Percentiles rank a stretch among this genome's conserved stretches.
phyloP scores from a whole-genome alignment of 352 stramenopile genomes.

The Pythium phragmiticola region DNA sequence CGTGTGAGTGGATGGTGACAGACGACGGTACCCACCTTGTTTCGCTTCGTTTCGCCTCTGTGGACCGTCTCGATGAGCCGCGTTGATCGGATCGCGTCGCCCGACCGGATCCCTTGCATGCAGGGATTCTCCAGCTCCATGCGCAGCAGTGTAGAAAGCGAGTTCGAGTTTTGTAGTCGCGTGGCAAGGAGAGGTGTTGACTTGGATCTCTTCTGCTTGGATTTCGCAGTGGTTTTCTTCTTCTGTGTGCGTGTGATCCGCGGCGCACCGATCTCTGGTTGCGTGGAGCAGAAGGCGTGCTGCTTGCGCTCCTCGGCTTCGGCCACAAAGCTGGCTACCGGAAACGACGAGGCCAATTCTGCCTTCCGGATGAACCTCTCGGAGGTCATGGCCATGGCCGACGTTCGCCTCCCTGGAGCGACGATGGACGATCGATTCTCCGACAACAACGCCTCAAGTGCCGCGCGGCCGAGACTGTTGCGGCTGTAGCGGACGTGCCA shows the following conservation, averaged over 20 bases:
- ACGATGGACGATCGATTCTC: slow-evolving; percentile 1
- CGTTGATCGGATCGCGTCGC: slow-evolving; percentile 27
- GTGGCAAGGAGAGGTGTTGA: slow-evolving; percentile 13
- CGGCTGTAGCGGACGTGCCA: slow-evolving; percentile 44
- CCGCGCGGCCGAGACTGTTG: slow-evolving; percentile 29
- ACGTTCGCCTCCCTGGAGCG: neutral
- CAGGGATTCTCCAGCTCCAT: slow-evolving; percentile 17
- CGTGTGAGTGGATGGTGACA: neutral
- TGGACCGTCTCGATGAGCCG: slow-evolving; percentile 46
- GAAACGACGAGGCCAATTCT: neutral
- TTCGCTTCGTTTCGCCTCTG: slow-evolving; percentile 53
- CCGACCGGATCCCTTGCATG: neutral
- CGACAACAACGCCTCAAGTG: slow-evolving; percentile 25
- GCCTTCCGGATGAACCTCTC: neutral
- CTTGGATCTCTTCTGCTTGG: slow-evolving; percentile 4
- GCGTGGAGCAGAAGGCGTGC: neutral
- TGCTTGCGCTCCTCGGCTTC: slow-evolving; percentile 39
- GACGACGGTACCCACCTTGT: slow-evolving; percentile 37
- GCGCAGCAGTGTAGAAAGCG: slow-evolving; percentile 24
- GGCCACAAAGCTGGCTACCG: slow-evolving; percentile 30
- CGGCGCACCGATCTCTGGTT: neutral
- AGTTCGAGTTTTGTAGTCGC: slow-evolving; percentile 13
- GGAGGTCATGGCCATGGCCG: neutral
- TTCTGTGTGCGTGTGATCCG: neutral
- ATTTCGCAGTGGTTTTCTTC: slow-evolving; percentile 4